These are phyloP conservation scores for Syzygium jambos DNA, from an alignment of 345 rosid genomes.

Conservation along the genomic window DNA sequence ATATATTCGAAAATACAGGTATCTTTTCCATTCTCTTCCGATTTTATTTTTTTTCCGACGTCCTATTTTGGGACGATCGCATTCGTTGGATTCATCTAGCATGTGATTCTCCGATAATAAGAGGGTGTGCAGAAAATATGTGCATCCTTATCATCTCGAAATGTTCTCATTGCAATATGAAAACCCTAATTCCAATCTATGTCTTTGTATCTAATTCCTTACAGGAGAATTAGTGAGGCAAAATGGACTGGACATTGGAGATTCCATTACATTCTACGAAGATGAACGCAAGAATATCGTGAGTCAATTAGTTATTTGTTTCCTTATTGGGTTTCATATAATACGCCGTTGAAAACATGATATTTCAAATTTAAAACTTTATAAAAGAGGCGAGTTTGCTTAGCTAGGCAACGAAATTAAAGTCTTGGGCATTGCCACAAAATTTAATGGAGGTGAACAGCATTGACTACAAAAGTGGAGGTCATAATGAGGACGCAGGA, in stretches of 20 bases:
- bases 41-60: background rate
- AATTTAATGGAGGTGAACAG: background rate
- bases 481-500: background rate
- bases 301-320: slow-evolving; percentile 25
- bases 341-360: background rate
- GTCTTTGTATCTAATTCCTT: background rate
- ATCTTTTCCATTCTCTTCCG: background rate
- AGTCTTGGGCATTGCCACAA: background rate
- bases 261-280: slow-evolving; percentile 56
- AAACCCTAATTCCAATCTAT: background rate
- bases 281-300: slow-evolving; percentile 72
- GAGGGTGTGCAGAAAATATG: background rate
- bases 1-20: slow-evolving; percentile 82
- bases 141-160: background rate
- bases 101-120: background rate
- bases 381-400: background rate
- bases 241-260: slow-evolving; percentile 41
- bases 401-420: background rate
- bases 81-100: background rate
- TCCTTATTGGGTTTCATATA: background rate
- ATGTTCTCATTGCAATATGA: background rate
- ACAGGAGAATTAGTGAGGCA: slow-evolving; percentile 59
- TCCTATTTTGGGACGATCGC: background rate
- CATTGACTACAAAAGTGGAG: background rate
- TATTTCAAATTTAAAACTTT: background rate